Evolutionary conservation across 139 green algal species (phyloP).

Genomic region (Raphidocelis subcapitata): DNA sequence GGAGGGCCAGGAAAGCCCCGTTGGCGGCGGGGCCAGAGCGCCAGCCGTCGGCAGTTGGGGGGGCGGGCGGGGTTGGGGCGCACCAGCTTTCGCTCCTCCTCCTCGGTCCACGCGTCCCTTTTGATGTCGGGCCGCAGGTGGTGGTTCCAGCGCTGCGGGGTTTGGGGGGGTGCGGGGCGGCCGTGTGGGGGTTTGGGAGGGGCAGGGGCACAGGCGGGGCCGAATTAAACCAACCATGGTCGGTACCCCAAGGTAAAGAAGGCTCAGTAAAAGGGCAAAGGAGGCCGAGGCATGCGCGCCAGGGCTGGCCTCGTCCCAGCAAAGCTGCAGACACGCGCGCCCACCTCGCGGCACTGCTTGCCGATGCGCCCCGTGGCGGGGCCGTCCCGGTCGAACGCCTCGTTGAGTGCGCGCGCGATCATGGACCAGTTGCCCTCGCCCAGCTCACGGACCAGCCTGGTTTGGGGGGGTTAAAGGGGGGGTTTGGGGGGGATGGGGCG

Average conservation of each 20-base stretch:
- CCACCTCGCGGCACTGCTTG: conserved; percentile 74
- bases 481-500: not conserved
- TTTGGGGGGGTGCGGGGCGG: not conserved
- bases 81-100: conserved; percentile 44
- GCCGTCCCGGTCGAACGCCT: conserved; percentile 30
- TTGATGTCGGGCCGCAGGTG: conserved; percentile 74
- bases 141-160: conserved; percentile 63
- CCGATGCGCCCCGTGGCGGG: conserved; percentile 55
- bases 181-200: not conserved
- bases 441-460: conserved; percentile 59
- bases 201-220: too few species aligned
- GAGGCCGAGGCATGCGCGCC: too few species aligned
- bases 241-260: too few species aligned
- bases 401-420: conserved; percentile 51
- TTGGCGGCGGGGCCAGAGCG: too few species aligned
- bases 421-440: conserved; percentile 58
- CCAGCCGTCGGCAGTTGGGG: too few species aligned
- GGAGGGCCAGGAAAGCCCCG: too few species aligned
- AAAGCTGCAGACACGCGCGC: not conserved
- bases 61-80: not conserved
- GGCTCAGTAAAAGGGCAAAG: too few species aligned
- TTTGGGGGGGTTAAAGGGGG: not conserved
- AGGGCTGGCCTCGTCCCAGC: too few species aligned
- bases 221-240: too few species aligned
- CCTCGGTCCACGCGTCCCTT: conserved; percentile 61